A percentile compares a stretch with the other conserved stretches of the same genome.
Evolutionary conservation across 140 eudicot genomes (phyloP).

Genomic region (Flaveria floridana): DNA sequence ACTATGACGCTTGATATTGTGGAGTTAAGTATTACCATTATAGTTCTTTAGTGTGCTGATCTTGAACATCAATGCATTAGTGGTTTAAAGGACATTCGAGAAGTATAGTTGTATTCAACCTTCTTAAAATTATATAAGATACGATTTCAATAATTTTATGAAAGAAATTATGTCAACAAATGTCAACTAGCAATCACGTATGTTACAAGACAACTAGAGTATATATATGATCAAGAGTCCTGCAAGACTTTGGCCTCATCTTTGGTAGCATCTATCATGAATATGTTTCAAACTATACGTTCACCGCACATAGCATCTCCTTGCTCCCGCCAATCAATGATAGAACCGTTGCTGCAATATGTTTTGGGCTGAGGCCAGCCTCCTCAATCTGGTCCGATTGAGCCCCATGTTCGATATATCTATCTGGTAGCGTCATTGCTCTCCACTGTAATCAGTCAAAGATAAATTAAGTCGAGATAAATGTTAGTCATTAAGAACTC

Average conservation of each 20-base stretch:
- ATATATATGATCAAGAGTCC: background rate
- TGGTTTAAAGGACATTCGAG: background rate
- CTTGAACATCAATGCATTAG: background rate
- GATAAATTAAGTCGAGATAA: background rate
- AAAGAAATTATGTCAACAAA: slow-evolving; percentile 7
- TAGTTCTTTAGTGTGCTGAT: background rate
- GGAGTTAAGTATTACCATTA: background rate
- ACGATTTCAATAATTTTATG: background rate
- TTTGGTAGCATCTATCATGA: slow-evolving; percentile 3
- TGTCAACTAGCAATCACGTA: background rate
- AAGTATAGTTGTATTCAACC: background rate
- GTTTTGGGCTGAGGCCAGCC: slow-evolving; percentile 62
- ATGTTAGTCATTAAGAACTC: background rate
- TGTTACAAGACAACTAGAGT: background rate
- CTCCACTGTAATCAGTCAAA: slow-evolving; percentile 53
- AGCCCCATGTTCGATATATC: slow-evolving; percentile 74
- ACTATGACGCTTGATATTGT: too few relatives aligned
- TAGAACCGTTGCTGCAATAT: slow-evolving; percentile 64
- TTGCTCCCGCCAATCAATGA: slow-evolving; percentile 47
- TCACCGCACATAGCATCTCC: slow-evolving; percentile 34
- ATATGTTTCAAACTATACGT: slow-evolving; percentile 8
- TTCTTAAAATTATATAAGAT: background rate
- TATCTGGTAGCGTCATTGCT: slow-evolving; percentile 69
- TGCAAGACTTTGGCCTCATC: slow-evolving; percentile 6
- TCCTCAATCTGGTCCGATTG: slow-evolving; percentile 58